Conservation (phyloP, 495 filamentous ascomycete genomes). For the Symbiotaphrina buchneri region DNA sequence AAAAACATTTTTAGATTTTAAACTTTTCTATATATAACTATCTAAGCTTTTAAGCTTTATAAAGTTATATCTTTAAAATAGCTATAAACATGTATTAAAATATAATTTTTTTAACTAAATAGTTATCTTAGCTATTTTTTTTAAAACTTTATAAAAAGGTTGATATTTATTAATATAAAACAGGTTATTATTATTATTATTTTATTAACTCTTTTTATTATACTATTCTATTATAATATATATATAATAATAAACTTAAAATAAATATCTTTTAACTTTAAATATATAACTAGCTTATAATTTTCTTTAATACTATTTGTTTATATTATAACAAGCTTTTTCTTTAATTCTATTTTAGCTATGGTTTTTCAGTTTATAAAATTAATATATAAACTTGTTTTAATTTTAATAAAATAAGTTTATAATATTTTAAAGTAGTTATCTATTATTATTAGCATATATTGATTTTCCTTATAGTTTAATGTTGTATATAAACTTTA, state of each 20-base stretch:
- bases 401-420: background rate
- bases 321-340: slow-evolving; percentile 1
- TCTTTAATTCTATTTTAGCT: background rate
- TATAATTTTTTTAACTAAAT: slow-evolving; percentile 1
- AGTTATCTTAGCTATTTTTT: background rate
- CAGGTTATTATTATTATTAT: slow-evolving; percentile 1
- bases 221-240: slow-evolving; percentile 1
- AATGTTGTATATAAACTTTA: background rate
- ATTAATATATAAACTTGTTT: background rate
- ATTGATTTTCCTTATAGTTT: background rate
- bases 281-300: background rate
- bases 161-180: background rate
- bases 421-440: background rate
- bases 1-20: slow-evolving; percentile 1
- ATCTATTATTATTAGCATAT: slow-evolving; percentile 4
- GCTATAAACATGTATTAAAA: too few relatives aligned
- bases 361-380: slow-evolving; percentile 1
- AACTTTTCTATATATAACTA: slow-evolving; percentile 1
- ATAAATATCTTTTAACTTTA: background rate
- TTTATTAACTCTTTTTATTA: slow-evolving; percentile 1
- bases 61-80: background rate
- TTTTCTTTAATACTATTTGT: slow-evolving; percentile 1
- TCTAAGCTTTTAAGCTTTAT: background rate
- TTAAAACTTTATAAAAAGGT: background rate
- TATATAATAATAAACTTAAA: background rate